Evolutionary conservation across 1,284 basidiomycete species (phyloP).

Genomic region (Abortiporus biennis): DNA sequence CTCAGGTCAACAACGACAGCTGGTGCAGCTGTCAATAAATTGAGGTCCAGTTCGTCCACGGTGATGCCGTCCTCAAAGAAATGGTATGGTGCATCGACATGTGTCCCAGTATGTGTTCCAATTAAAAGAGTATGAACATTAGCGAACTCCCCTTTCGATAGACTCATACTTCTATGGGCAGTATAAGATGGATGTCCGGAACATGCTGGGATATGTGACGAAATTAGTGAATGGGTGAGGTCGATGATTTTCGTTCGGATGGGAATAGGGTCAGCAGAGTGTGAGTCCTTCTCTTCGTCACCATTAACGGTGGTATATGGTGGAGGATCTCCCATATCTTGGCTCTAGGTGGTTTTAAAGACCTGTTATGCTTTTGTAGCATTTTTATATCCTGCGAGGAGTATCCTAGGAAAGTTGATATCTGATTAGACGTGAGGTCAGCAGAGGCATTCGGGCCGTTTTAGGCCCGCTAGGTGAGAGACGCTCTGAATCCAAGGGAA

Average conservation of each 20-base stretch:
- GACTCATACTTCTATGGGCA: slow-evolving; percentile 10
- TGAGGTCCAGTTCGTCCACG: slow-evolving; percentile 35
- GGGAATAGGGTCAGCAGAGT: not conserved
- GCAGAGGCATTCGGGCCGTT: no score
- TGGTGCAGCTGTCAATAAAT: slow-evolving; percentile 36
- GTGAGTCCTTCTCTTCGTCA: no score
- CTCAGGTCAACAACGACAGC: not conserved
- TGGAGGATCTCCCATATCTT: no score
- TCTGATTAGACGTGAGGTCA: no score
- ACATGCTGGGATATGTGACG: not conserved
- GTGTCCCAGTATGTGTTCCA: slow-evolving; percentile 51
- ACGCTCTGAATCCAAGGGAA: no score
- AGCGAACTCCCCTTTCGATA: not conserved
- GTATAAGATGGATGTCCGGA: slow-evolving; percentile 22
- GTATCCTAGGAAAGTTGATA: no score
- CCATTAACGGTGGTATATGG: no score
- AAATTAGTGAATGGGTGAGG: slow-evolving; percentile 47
- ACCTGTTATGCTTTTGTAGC: no score
- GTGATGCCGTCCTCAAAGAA: slow-evolving; percentile 46
- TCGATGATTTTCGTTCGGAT: slow-evolving; percentile 33
- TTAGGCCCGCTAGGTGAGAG: no score
- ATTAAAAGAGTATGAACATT: slow-evolving; percentile 2
- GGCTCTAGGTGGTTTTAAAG: no score
- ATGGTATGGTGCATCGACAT: slow-evolving; percentile 65
- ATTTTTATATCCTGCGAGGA: no score